phyloP scores from a whole-genome alignment of 805 yeast species.

The Cyberlindnera mississippiensis region DNA sequence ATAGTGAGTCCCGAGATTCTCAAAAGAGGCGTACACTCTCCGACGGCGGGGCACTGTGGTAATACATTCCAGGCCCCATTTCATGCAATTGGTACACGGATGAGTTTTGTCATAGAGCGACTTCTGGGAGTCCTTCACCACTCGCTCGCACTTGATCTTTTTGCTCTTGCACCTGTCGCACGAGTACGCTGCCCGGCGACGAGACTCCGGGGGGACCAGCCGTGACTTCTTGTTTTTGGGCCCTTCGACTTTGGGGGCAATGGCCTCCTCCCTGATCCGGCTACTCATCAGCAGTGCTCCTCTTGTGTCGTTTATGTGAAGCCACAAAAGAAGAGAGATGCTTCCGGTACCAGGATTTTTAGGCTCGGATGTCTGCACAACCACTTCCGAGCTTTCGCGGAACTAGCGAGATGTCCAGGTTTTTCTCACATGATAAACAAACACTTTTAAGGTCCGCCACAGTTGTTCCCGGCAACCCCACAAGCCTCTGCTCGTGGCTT shows the following conservation, averaged over 20 bases:
- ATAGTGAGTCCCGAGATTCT: constrained; percentile 41
- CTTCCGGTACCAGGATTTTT: background rate
- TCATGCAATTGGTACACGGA: constrained; percentile 38
- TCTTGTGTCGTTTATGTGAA: background rate
- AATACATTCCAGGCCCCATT: constrained; percentile 36
- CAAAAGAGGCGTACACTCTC: constrained; percentile 38
- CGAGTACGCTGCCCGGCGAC: constrained; percentile 40
- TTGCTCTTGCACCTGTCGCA: constrained; percentile 44
- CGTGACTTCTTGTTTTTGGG: constrained; percentile 28
- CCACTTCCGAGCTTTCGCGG: constrained; percentile 3
- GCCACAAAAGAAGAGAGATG: background rate
- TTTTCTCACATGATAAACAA: too few species aligned
- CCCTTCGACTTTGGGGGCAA: constrained; percentile 6
- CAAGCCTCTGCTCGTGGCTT: too few species aligned
- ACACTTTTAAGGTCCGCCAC: too few species aligned
- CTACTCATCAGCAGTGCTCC: background rate
- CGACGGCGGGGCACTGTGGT: constrained; percentile 41
- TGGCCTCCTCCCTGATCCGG: constrained; percentile 1
- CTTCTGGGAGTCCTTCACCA: constrained; percentile 28
- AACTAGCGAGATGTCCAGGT: too few species aligned
- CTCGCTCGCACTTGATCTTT: constrained; percentile 40
- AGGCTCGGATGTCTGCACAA: constrained; percentile 4
- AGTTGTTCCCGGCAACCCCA: too few species aligned
- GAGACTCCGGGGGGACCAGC: constrained; percentile 34
- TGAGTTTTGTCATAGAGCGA: constrained; percentile 29